Evolutionary conservation across 306 rosid genomes (phyloP), one percentile per base, ranked within the genome.

Genomic region (Gastrolobium bilobum): DNA sequence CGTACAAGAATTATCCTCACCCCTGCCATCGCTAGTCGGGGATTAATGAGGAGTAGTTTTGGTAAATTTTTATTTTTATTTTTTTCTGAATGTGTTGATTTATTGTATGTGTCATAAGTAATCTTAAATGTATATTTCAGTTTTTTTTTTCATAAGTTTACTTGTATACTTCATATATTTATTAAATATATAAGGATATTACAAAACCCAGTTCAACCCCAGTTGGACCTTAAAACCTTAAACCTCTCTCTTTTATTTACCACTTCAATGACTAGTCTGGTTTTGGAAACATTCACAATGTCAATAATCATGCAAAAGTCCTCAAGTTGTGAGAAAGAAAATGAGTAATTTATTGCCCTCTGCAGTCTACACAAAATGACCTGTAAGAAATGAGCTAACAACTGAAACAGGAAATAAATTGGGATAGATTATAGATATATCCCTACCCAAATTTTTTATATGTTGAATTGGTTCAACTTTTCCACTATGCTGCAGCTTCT

Each of bases 391-490:
- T 34, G 20, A 63, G 15, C 56, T 44, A 50, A 50, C 8, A 51
- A 62, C 10, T 14, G 69, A 6, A 6, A 10, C 56, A 43, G 10
- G 4, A 15, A 38, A 50, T 35, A 37, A 62, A 26, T 15, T 62
- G 51, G 80, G n/a, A 73, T 11, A 53, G 38, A 52, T 71, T 2
- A 61, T 8, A n/a, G 9, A n/a, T 48, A 39, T 7, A 38, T 63
- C 33, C 54, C 58, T 46, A 35, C 62, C 59, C 74, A 51, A 70
- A 10, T 20, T 38, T 40, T 26, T n/a, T 10, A 53, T 40, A 40
- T 65, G 66, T 50, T 64, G 39, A 52, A 39, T 39, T 76, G 56
- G 5, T 38, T 52, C 35, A 13, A 66, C 47, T 66, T 77, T 20
- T 51, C 54, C 69, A 76, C 42, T 4, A 13, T 38, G 40, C 29